These are phyloP conservation scores for Acorus calamus DNA, from an alignment of 106 monocot species.

Conservation along the genomic window DNA sequence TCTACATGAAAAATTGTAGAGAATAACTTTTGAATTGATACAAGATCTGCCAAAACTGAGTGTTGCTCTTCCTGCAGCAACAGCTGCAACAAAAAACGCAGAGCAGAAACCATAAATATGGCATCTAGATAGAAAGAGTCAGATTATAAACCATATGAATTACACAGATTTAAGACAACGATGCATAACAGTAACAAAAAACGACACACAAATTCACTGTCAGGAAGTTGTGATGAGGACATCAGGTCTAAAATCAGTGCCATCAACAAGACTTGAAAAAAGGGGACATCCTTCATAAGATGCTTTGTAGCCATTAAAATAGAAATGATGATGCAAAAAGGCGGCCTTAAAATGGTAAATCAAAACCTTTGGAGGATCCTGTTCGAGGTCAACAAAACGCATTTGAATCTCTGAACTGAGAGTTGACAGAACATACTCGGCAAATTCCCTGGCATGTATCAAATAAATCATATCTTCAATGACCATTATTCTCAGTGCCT, in stretches of 20 bases:
- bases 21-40: conserved; percentile 58
- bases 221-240: neutral
- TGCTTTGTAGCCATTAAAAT: neutral
- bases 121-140: neutral
- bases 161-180: too few species aligned
- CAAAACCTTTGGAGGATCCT: conserved; percentile 57
- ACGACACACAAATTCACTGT: neutral
- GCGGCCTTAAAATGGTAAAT: neutral
- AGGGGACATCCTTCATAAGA: too few species aligned
- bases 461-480: conserved; percentile 89
- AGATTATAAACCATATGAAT: too few species aligned
- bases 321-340: neutral
- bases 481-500: conserved; percentile 57
- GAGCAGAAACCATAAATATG: too few species aligned
- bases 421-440: conserved; percentile 28
- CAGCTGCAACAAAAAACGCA: conserved; percentile 29
- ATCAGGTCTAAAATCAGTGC: too few species aligned
- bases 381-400: conserved; percentile 61
- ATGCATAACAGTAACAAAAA: neutral
- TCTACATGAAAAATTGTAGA: conserved; percentile 40
- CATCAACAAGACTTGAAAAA: too few species aligned
- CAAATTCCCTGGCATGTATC: conserved; percentile 54
- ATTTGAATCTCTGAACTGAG: conserved; percentile 23
- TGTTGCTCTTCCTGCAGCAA: conserved; percentile 38
- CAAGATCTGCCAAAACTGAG: conserved; percentile 25